Conservation (phyloP, 352 stramenopile genomes). For the Phytophthora cajani region DNA sequence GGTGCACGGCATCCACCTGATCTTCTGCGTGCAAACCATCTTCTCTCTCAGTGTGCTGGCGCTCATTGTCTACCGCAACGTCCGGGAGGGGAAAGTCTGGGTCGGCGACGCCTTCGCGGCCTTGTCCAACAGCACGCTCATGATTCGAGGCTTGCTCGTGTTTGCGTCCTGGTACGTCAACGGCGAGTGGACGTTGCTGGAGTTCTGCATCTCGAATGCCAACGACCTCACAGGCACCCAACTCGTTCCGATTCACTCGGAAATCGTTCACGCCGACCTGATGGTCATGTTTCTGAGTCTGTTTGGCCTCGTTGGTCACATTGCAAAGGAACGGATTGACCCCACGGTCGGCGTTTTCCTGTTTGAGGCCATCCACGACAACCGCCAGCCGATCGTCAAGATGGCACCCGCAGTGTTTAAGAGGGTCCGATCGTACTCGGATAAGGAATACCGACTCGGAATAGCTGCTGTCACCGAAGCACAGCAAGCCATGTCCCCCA, state of each 20-base stretch:
- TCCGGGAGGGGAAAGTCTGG: slow-evolving; percentile 44
- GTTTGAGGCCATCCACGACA: slow-evolving; percentile 36
- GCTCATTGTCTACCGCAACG: slow-evolving; percentile 41
- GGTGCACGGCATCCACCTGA: slow-evolving; percentile 53
- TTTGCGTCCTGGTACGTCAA: slow-evolving; percentile 52
- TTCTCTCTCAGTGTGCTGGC: slow-evolving; percentile 43
- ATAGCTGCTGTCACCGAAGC: slow-evolving; percentile 35
- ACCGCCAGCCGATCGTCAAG: slow-evolving; percentile 32
- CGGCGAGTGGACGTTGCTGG: slow-evolving; percentile 49
- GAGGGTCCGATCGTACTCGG: slow-evolving; percentile 16
- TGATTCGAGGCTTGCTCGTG: slow-evolving; percentile 41
- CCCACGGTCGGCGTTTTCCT: slow-evolving; percentile 33
- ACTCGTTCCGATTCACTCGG: slow-evolving; percentile 33
- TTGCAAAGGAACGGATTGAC: slow-evolving; percentile 36
- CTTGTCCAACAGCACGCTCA: slow-evolving; percentile 43
- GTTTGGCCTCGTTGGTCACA: slow-evolving; percentile 33
- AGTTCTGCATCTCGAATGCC: slow-evolving; percentile 49
- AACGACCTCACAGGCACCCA: slow-evolving; percentile 33
- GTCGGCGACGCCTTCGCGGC: slow-evolving; percentile 48
- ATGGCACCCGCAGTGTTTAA: slow-evolving; percentile 25
- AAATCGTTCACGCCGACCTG: slow-evolving; percentile 50
- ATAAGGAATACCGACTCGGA: slow-evolving; percentile 34
- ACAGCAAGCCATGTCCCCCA: slow-evolving; percentile 35
- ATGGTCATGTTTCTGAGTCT: slow-evolving; percentile 46
- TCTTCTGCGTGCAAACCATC: slow-evolving; percentile 44